Conservation (phyloP, 2,329 filamentous ascomycete genomes). For the Xylariaceae sp. region DNA sequence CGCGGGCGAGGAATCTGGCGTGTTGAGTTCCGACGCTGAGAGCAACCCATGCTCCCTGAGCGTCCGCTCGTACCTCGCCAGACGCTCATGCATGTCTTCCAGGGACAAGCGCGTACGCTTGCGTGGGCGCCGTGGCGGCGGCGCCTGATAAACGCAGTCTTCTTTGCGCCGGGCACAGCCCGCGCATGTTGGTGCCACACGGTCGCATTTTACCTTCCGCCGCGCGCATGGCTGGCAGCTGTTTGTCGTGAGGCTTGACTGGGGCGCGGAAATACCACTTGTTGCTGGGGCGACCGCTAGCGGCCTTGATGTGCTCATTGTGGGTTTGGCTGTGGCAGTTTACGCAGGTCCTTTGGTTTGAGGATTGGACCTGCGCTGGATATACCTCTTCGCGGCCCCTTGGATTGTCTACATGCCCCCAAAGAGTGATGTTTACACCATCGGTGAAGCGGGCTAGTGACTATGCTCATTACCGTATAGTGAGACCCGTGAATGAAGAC, state of each 20-base stretch:
- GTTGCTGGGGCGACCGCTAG: too few species aligned
- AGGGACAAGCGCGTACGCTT: slow-evolving; percentile 31
- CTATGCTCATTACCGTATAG: too few species aligned
- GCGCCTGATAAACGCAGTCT: slow-evolving; percentile 49
- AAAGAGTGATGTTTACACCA: too few species aligned
- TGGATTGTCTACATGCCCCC: too few species aligned
- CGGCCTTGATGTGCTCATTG: too few species aligned
- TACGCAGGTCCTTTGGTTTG: too few species aligned
- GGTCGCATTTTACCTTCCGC: slow-evolving; percentile 42
- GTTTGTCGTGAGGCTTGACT: slow-evolving; percentile 11
- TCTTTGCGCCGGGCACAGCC: slow-evolving; percentile 38
- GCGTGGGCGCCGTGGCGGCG: slow-evolving; percentile 43
- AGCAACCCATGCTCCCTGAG: slow-evolving; percentile 45
- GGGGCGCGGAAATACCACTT: too few species aligned
- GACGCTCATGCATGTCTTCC: slow-evolving; percentile 39
- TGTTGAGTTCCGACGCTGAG: slow-evolving; percentile 5
- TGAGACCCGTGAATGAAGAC: too few species aligned
- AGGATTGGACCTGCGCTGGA: too few species aligned
- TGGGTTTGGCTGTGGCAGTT: too few species aligned
- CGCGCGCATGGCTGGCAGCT: slow-evolving; percentile 38
- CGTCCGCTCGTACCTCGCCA: slow-evolving; percentile 48
- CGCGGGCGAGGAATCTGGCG: neutral
- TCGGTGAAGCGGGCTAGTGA: too few species aligned
- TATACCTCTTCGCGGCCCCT: too few species aligned
- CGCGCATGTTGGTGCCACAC: slow-evolving; percentile 31